Evolutionary conservation across 495 filamentous ascomycete genomes (phyloP), one percentile per base, ranked within the genome.

Genomic region (Cercophora scortea): DNA sequence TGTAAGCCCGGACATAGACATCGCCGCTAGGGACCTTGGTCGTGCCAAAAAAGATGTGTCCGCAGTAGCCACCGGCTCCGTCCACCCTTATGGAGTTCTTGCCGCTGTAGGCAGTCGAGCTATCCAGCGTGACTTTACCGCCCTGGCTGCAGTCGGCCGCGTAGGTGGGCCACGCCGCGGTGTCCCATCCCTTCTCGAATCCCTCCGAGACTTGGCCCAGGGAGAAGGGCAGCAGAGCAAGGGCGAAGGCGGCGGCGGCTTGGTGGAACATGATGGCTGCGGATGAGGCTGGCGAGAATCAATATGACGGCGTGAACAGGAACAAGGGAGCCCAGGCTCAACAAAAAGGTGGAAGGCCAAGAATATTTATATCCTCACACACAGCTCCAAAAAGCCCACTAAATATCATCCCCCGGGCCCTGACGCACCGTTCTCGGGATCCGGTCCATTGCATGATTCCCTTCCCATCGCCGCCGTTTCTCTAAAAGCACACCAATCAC

Each of bases 21-120:
- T 80, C 76, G 25, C 77, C 79, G 40, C 55, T 70, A n/a, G 79
- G 77, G 9, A 82, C 63, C 32, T 73, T 69, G 8, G 69, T 77
- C 10, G 77, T 82, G 54, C 79, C 79, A 53, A 82, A 72, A 68
- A 80, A 82, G 40, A 80, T 77, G 52, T 82, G 79, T 50, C 79
- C 79, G 59, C 79, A 82, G 63, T 72, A 82, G 16, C 79, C 79
- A 35, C 75, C 75, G 1, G 70, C 71, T 38, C 77, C 75, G 44
- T 70, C 68, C 6, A 82, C 79, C 52, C 67, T 65, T 3, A 82
- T 67, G 0, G 77, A 80, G 63, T 80, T 82, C 61, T 68, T 79
- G 49, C 79, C 79, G 55, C 70, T 75, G 56, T 79, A 71, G 18
- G 76, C 79, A 7, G 60, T 69, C 43, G 72, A 56, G 58, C 55